Conservation (phyloP, 106 monocot genomes). For the Dactylorhiza incarnata region DNA sequence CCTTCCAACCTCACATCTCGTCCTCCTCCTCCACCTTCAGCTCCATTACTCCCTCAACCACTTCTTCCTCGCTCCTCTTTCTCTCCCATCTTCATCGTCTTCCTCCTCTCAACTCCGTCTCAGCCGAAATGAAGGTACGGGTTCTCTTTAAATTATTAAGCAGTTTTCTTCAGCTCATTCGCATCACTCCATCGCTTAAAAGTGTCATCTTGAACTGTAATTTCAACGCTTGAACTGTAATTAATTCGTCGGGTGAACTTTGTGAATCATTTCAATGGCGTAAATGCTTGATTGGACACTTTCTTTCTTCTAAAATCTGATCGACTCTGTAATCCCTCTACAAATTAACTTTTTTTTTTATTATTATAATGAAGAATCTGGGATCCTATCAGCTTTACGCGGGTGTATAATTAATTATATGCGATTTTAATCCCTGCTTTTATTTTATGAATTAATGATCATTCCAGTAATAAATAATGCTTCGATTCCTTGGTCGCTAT, state of each 20-base stretch:
- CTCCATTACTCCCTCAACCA: background rate
- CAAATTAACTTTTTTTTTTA: no score
- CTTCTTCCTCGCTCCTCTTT: background rate
- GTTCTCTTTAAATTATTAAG: background rate
- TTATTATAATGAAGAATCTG: background rate
- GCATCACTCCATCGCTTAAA: background rate
- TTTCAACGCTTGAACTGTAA: no score
- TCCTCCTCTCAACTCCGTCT: background rate
- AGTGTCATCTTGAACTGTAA: background rate
- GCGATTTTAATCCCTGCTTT: background rate
- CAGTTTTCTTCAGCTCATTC: background rate
- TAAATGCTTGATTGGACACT: background rate
- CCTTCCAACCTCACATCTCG: background rate
- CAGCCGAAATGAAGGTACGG: conserved; percentile 20
- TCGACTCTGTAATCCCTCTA: no score
- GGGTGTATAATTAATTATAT: background rate
- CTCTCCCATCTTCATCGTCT: background rate
- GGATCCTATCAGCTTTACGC: background rate
- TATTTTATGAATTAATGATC: background rate
- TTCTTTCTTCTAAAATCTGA: no score
- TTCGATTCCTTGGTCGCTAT: no score
- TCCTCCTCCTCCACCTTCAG: background rate
- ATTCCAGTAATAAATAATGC: background rate
- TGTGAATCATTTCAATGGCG: background rate
- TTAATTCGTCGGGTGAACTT: background rate